A percentile compares a stretch with the other conserved stretches of the same genome.
Evolutionary conservation across 2,329 filamentous ascomycete genomes (phyloP).

Genomic region (Monosporascus ibericus): DNA sequence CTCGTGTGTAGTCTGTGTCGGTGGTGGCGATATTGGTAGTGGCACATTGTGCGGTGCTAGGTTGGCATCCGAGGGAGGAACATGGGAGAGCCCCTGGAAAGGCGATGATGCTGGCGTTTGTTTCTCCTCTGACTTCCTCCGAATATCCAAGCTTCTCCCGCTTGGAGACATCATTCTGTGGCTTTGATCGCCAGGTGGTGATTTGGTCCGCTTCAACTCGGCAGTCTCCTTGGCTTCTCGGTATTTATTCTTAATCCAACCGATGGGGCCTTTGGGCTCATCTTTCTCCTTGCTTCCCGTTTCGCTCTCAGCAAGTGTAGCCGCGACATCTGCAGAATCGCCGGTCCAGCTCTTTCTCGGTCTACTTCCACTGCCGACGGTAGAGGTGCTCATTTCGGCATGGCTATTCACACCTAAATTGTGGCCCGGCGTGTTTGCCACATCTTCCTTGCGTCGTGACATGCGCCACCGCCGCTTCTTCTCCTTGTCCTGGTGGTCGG

Average conservation of each 20-base stretch:
- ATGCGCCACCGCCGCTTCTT: constrained; percentile 69
- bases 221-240: constrained; percentile 52
- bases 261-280: constrained; percentile 45
- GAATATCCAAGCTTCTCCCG: constrained; percentile 44
- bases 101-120: constrained; percentile 1
- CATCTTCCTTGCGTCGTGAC: constrained; percentile 59
- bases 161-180: constrained; percentile 29
- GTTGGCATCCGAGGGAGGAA: constrained; percentile 3
- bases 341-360: constrained; percentile 44
- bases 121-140: constrained; percentile 33
- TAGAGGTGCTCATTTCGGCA: constrained; percentile 61
- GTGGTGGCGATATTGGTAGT: constrained; percentile 20
- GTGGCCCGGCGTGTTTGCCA: constrained; percentile 37
- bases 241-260: constrained; percentile 56
- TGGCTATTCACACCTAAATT: constrained; percentile 55
- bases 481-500: constrained; percentile 53
- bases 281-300: constrained; percentile 37
- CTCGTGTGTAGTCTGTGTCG: constrained; percentile 17
- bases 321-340: constrained; percentile 42
- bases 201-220: constrained; percentile 51
- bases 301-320: constrained; percentile 33
- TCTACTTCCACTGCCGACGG: constrained; percentile 55
- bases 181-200: constrained; percentile 39
- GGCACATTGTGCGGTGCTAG: constrained; percentile 20
- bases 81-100: constrained; percentile 1